Conservation (phyloP, 345 rosid species). For the Euphorbia tirucalli region DNA sequence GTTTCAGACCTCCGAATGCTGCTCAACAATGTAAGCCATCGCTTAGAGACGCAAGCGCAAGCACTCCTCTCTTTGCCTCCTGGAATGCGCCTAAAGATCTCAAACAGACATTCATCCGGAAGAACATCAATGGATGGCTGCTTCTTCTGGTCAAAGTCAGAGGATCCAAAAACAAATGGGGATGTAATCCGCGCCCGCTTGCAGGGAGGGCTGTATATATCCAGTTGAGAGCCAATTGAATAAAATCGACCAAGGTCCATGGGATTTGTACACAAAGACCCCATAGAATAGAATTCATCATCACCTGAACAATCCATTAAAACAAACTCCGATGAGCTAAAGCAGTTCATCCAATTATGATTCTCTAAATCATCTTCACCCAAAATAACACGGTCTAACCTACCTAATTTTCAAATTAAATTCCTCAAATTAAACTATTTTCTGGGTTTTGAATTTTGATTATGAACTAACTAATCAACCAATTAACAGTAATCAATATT, state of each 20-base stretch:
- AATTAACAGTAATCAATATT: neutral
- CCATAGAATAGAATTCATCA: slow-evolving; percentile 55
- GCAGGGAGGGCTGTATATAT: slow-evolving; percentile 47
- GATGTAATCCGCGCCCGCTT: slow-evolving; percentile 61
- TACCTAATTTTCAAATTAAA: neutral
- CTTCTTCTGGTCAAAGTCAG: slow-evolving; percentile 29
- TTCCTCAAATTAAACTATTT: neutral
- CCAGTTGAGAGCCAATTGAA: slow-evolving; percentile 43
- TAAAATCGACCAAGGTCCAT: slow-evolving; percentile 40
- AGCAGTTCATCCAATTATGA: neutral
- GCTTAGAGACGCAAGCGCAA: slow-evolving; percentile 65
- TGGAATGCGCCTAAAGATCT: slow-evolving; percentile 59
- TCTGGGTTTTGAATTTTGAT: neutral
- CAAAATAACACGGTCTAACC: neutral
- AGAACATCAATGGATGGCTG: slow-evolving; percentile 55
- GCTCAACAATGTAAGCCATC: slow-evolving; percentile 59
- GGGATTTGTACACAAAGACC: slow-evolving; percentile 39
- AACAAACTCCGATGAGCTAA: slow-evolving; percentile 21
- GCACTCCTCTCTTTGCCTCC: slow-evolving; percentile 52
- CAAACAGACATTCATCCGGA: slow-evolving; percentile 78
- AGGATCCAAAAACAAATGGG: slow-evolving; percentile 26
- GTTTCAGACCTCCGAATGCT: slow-evolving; percentile 50
- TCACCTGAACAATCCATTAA: slow-evolving; percentile 47
- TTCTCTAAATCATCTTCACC: neutral
- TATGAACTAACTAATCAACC: neutral